These are phyloP conservation scores for Saturnispora zaruensis DNA, from an alignment of 805 yeast species.

Conservation along the genomic window DNA sequence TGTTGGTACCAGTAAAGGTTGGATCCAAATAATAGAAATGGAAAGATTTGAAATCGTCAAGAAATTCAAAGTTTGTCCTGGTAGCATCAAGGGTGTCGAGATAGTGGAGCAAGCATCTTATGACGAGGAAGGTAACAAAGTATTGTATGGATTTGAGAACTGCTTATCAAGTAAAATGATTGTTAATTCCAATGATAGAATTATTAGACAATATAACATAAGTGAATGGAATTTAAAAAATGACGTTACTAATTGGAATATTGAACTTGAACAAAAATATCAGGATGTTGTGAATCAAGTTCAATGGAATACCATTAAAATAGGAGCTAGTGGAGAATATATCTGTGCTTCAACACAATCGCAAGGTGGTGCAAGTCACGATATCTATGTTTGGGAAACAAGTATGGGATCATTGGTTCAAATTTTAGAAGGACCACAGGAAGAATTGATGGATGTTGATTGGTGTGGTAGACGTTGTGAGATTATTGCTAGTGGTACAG, in stretches of 20 bases:
- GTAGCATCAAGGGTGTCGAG: conserved; percentile 62
- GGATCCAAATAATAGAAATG: conserved; percentile 44
- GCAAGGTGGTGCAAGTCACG: conserved; percentile 82
- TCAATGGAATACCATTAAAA: conserved; percentile 79
- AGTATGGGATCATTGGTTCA: conserved; percentile 75
- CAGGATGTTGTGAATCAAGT: conserved; percentile 84
- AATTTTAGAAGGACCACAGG: conserved; percentile 84
- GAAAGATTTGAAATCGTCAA: conserved; percentile 31
- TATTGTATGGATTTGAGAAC: conserved; percentile 7
- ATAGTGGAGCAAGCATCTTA: conserved; percentile 37
- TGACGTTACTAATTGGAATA: conserved; percentile 20
- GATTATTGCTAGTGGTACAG: conserved; percentile 78
- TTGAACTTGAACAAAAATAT: conserved; percentile 70
- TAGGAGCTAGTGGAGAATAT: conserved; percentile 72
- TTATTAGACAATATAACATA: conserved; percentile 50
- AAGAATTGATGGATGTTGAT: conserved; percentile 76
- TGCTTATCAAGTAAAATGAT: conserved; percentile 47
- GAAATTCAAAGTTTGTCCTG: conserved; percentile 44
- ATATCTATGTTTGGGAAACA: conserved; percentile 89
- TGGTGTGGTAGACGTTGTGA: conserved; percentile 75
- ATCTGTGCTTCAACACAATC: conserved; percentile 86
- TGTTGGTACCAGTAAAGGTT: conserved; percentile 77
- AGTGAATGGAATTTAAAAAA: conserved; percentile 28
- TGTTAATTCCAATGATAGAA: conserved; percentile 69
- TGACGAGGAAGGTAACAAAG: neutral